Base-by-base conservation (phyloP, 73 alveolate genomes). In the Tetrahymena thermophila region DNA sequence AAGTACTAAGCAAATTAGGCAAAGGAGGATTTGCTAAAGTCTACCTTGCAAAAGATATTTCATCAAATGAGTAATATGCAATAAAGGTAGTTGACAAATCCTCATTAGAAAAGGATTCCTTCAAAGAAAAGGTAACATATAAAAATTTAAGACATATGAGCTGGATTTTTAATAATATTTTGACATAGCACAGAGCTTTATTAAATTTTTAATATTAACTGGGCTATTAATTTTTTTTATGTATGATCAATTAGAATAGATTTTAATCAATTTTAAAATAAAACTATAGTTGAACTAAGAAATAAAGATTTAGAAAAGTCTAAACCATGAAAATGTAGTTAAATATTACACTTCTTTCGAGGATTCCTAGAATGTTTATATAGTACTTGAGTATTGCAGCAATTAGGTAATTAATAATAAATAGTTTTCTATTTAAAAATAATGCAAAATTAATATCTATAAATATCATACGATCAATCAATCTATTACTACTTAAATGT, bases 11-110 rank as follows among this genome's bases (percentile, higher is more conserved):
- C 37, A 71, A 71, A 71, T 71, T 71, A 71, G 98, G 97, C 94
- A 98, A 97, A 96, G 98, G 98, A 16, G 98, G 98, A 40, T 97
- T 97, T 96, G 98, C 98, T 83, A 97, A 97, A 93, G 97, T 96
- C 83, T 97, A 96, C 93, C 98, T 96, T 71, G 96, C 96, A 50
- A 43, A 94, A 5, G 94, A 96, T 38, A 56, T 89, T 55, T 98
- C 96, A 85, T 94, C 96, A 83, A 97, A 96, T 37, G 94, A 95
- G 58, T 71, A 94, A 35, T 96, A 85, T 37, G 96, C 96, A 34
- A 37, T 56, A n/a, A 94, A 94, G 71, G 94, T 94, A 34, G 93
- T 94, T 25, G 94, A 42, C 21, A 94, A 94, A 94, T 40, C 96
- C 71, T 55, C 96, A 23, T 35, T 94, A 35, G 85, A 93, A 34